These are phyloP conservation scores for Antitrichia curtipendula DNA, from an alignment of 225 moss, liverwort and hornwort species.

Conservation along the genomic window DNA sequence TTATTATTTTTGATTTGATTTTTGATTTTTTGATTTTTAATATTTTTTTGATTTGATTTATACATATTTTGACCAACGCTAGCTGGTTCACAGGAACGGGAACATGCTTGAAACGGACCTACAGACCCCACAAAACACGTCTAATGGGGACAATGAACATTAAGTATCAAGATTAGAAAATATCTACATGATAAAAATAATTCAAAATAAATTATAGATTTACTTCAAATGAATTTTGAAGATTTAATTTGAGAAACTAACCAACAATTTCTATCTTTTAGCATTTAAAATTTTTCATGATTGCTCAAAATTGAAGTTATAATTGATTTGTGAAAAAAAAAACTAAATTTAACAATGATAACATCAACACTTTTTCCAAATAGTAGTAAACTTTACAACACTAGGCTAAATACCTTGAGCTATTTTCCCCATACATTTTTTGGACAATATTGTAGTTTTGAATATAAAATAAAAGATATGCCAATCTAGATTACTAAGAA, in stretches of 20 bases:
- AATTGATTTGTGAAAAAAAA: background rate
- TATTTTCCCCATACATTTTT: background rate
- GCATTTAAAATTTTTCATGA: background rate
- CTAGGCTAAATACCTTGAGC: background rate
- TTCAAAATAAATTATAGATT: background rate
- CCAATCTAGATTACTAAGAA: rapidly evolving
- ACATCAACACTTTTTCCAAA: background rate
- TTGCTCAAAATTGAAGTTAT: rapidly evolving
- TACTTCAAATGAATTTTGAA: background rate
- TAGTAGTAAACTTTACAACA: background rate
- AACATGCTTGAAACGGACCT: no score
- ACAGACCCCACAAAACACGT: no score
- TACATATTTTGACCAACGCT: no score
- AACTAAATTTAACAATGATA: background rate
- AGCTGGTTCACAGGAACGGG: no score
- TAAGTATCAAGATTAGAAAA: background rate
- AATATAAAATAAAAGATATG: background rate
- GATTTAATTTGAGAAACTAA: background rate
- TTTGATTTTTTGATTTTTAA: no score
- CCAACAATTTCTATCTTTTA: background rate
- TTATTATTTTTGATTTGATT: no score
- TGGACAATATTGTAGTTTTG: background rate
- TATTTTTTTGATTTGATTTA: no score
- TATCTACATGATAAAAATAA: rapidly evolving
- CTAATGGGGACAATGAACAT: no score